phyloP scores from a whole-genome alignment of 2,329 filamentous ascomycete species.

The Pyricularia sp. region DNA sequence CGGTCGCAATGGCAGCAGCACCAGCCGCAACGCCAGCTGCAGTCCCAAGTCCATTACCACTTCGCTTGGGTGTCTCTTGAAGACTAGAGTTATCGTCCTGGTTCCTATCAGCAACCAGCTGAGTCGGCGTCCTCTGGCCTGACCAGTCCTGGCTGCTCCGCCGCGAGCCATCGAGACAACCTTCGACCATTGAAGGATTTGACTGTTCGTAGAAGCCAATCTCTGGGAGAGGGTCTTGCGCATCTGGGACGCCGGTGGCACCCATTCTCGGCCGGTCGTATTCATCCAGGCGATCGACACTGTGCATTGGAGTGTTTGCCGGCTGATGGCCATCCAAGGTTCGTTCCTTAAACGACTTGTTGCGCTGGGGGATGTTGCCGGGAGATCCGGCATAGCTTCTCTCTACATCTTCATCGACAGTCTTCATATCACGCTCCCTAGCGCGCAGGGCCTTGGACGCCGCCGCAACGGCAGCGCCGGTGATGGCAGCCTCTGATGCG shows the following conservation, averaged over 20 bases:
- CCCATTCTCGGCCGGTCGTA: slow-evolving; percentile 47
- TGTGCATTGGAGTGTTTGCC: slow-evolving; percentile 47
- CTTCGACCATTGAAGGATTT: slow-evolving; percentile 76
- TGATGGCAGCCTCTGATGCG: slow-evolving; percentile 47
- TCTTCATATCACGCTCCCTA: slow-evolving; percentile 32
- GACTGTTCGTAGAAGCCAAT: slow-evolving; percentile 72
- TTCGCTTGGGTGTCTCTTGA: slow-evolving; percentile 21
- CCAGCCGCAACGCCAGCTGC: slow-evolving; percentile 39
- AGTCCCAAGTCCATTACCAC: slow-evolving; percentile 24
- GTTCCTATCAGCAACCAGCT: slow-evolving; percentile 19
- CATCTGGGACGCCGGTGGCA: slow-evolving; percentile 60
- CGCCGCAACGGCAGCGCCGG: slow-evolving; percentile 43
- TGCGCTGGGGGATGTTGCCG: slow-evolving; percentile 35
- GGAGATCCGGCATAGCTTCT: background rate
- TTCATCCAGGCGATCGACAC: slow-evolving; percentile 46
- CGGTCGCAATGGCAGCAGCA: slow-evolving; percentile 42
- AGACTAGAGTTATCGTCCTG: slow-evolving; percentile 20
- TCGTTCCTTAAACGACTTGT: slow-evolving; percentile 59
- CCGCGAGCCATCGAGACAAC: slow-evolving; percentile 49
- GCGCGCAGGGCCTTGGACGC: slow-evolving; percentile 38
- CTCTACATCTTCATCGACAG: slow-evolving; percentile 21
- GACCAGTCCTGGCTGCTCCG: slow-evolving; percentile 17
- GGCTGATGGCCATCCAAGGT: slow-evolving; percentile 47
- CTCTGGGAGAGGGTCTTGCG: slow-evolving; percentile 65
- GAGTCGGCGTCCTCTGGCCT: slow-evolving; percentile 22